Evolutionary conservation across 2,329 filamentous ascomycete genomes (phyloP), one percentile per base, ranked within the genome.

Genomic region (Cytospora leucostoma): DNA sequence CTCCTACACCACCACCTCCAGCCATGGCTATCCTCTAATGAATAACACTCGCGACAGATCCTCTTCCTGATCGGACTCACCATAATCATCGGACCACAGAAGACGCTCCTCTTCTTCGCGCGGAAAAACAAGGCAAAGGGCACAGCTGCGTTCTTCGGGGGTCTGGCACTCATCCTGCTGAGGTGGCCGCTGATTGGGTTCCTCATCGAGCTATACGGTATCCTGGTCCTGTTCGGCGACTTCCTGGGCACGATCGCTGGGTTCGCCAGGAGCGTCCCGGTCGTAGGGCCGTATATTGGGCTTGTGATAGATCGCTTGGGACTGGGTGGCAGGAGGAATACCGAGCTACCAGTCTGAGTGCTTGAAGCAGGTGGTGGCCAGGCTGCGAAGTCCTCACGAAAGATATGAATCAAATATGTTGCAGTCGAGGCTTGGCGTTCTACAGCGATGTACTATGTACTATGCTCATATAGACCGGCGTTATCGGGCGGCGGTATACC

Each of bases 61-160:
- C 92, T 99, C 76, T 98, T 99, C 83, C 87, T 99, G 61, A 92
- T 97, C 79, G 95, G 95, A 75, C 87, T 99, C 33, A 96, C 93
- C 35, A 90, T 98, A 65, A 96, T 98, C 71, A 97, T 99, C 78
- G 95, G 95, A 51, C 85, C 92, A 32, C 85, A 90, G 76, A 97
- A 97, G 75, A 98, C 95, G 0, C 82, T 94, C 67, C 82, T 90
- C 74, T 99, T 99, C 87, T 99, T 99, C 81, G 91, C 93, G 58
- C 90, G 95, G 66, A 89, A 88, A 70, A 92, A 97, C 74, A 99
- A 99, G 78, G 86, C 92, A 71, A 93, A 93, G 74, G 95, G 95
- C 68, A 97, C 92, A 0, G 88, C 88, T 5, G 93, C 93, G 17
- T 99, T 99, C 79, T 88, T 91, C 71, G 80, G 81, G 4, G 95